Evolutionary conservation across 2,329 filamentous ascomycete species (phyloP).

Genomic region (Fusarium torreyae): DNA sequence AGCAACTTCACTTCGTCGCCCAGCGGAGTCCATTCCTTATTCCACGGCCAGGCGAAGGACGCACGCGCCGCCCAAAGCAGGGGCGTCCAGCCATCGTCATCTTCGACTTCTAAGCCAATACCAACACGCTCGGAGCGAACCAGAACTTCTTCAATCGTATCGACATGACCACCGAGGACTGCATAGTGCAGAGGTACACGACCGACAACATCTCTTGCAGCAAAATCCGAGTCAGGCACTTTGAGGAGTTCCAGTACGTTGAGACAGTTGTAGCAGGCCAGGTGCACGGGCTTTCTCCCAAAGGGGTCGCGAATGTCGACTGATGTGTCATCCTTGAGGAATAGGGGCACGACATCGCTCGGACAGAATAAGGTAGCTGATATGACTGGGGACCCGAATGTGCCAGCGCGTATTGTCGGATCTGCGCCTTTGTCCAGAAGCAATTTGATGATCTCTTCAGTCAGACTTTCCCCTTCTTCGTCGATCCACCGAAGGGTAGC

Average conservation of each 20-base stretch:
- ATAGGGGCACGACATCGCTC: too few species aligned
- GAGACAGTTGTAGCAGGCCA: constrained; percentile 25
- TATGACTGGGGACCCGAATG: constrained; percentile 6
- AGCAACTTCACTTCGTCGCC: neutral
- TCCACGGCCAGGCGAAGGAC: neutral
- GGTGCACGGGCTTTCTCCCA: constrained; percentile 3
- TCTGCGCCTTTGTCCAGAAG: constrained; percentile 11
- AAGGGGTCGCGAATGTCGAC: constrained; percentile 1
- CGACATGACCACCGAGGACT: neutral
- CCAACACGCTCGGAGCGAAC: constrained; percentile 5
- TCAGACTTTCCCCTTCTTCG: neutral
- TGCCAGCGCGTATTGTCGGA: neutral
- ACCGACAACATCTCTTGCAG: constrained; percentile 10
- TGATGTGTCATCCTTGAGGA: neutral
- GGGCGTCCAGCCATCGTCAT: constrained; percentile 23
- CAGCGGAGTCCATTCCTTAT: neutral
- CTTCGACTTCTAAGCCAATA: constrained; percentile 2
- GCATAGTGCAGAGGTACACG: constrained; percentile 24
- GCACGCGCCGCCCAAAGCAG: constrained; percentile 14
- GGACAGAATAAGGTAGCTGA: constrained; percentile 4
- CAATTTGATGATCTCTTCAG: neutral
- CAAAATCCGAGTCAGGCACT: constrained; percentile 19
- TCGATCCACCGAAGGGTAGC: neutral
- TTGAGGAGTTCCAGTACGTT: constrained; percentile 5
- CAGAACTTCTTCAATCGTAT: constrained; percentile 8